A percentile compares a stretch with the other conserved stretches of the same genome.
Evolutionary conservation across 2,329 filamentous ascomycete genomes (phyloP).

Genomic region (Colletotrichum sp.): DNA sequence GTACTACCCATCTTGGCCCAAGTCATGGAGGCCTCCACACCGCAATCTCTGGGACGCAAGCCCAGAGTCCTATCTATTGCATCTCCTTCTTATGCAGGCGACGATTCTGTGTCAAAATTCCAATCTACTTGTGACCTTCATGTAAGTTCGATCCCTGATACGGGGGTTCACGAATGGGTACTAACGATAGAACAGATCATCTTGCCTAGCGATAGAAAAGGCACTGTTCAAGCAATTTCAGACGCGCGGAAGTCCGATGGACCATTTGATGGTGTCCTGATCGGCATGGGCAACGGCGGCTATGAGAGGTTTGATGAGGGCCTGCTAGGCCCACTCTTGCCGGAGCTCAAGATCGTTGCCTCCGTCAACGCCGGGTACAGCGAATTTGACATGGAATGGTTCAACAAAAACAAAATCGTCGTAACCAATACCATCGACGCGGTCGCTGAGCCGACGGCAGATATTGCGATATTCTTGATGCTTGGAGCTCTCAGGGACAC

Average conservation of each 20-base stretch:
- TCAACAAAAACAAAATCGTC: not conserved
- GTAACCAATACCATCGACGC: fast-evolving
- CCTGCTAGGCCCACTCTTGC: fast-evolving
- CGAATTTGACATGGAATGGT: not conserved
- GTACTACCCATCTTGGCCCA: not conserved
- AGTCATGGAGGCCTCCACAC: not conserved
- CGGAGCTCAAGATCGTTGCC: not conserved
- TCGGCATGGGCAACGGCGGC: not conserved
- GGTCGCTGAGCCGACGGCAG: not conserved
- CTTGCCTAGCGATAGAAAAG: not conserved
- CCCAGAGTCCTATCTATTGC: not conserved
- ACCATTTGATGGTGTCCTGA: not conserved
- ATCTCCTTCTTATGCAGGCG: not conserved
- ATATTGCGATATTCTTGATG: not conserved
- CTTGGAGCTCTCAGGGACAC: not conserved
- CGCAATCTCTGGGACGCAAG: not conserved
- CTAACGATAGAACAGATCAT: not conserved
- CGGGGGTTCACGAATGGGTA: fast-evolving
- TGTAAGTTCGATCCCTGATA: not conserved
- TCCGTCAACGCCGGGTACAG: not conserved
- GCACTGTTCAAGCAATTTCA: not conserved
- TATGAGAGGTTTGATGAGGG: not conserved
- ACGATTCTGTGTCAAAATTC: not conserved
- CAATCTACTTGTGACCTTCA: not conserved
- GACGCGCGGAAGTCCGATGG: not conserved